A percentile compares a stretch with the other conserved stretches of the same genome.
phyloP scores from a whole-genome alignment of 2,329 filamentous ascomycete genomes.

The Alternaria atra region DNA sequence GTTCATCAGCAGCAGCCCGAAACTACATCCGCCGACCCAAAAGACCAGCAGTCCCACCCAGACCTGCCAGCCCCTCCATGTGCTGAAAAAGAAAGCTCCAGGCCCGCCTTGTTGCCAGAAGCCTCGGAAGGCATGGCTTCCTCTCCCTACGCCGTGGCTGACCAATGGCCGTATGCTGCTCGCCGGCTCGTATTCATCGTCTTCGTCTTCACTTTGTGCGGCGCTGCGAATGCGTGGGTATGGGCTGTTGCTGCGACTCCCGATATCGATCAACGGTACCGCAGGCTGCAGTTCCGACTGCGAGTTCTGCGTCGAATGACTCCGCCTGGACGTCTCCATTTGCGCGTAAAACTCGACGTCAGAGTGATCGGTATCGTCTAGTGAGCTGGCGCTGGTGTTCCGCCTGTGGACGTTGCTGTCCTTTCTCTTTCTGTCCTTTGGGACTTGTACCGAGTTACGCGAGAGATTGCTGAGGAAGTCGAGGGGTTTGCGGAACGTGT shows the following conservation, averaged over 20 bases:
- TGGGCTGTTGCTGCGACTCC: constrained; percentile 54
- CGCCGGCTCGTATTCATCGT: constrained; percentile 53
- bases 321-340: constrained; percentile 36
- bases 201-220: constrained; percentile 58
- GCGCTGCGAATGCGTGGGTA: constrained; percentile 55
- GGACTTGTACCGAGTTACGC: constrained; percentile 26
- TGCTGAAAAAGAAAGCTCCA: constrained; percentile 60
- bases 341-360: constrained; percentile 47
- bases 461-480: constrained; percentile 47
- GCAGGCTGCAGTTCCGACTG: constrained; percentile 50
- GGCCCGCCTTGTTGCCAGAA: constrained; percentile 55
- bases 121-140: constrained; percentile 23
- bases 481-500: constrained; percentile 47
- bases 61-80: constrained; percentile 58
- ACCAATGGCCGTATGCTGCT: constrained; percentile 52
- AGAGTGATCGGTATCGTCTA: constrained; percentile 49
- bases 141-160: constrained; percentile 41
- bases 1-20: constrained; percentile 61
- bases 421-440: constrained; percentile 28
- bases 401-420: constrained; percentile 38
- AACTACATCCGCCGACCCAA: constrained; percentile 59
- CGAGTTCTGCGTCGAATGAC: constrained; percentile 44
- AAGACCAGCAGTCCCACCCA: constrained; percentile 59
- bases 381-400: constrained; percentile 45
- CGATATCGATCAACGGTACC: constrained; percentile 57